A percentile compares a stretch with the other conserved stretches of the same genome.
Evolutionary conservation across 805 yeast species (phyloP).

Genomic region (Kuraishia capsulata): DNA sequence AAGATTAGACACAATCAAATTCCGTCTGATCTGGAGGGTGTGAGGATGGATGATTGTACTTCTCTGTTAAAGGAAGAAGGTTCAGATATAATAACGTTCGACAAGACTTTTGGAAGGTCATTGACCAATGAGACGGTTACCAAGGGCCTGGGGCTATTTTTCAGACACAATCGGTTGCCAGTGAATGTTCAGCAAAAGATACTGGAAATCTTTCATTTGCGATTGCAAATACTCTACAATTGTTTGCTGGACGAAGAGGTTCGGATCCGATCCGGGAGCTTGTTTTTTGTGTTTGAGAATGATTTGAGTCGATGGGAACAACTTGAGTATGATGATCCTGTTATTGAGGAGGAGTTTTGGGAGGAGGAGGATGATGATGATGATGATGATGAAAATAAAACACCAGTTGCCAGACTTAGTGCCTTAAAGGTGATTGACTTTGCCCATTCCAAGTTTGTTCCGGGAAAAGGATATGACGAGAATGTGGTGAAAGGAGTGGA

Average conservation of each 20-base stretch:
- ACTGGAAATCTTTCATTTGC: constrained; percentile 36
- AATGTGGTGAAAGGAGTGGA: constrained; percentile 65
- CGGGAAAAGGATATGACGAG: constrained; percentile 63
- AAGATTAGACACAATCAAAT: constrained; percentile 27
- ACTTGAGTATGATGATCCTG: constrained; percentile 29
- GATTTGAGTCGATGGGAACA: constrained; percentile 46
- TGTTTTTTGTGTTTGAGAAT: constrained; percentile 68
- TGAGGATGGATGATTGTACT: constrained; percentile 1
- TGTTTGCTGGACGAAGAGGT: constrained; percentile 56
- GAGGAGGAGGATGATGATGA: constrained; percentile 16
- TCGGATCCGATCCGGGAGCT: constrained; percentile 61
- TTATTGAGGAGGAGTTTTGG: constrained; percentile 24
- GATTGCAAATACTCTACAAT: constrained; percentile 59
- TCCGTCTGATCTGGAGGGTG: background rate
- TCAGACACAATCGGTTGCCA: constrained; percentile 24
- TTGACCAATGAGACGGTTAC: constrained; percentile 33
- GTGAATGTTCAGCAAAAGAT: constrained; percentile 25
- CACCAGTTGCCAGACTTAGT: constrained; percentile 45
- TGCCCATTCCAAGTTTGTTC: constrained; percentile 69
- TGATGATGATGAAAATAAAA: constrained; percentile 17
- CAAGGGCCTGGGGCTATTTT: constrained; percentile 38
- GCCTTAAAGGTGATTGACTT: constrained; percentile 72
- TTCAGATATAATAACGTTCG: constrained; percentile 38
- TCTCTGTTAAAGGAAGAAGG: background rate
- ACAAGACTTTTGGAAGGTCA: constrained; percentile 65